A percentile compares a stretch with the other conserved stretches of the same genome.
Evolutionary conservation across 140 eudicot genomes (phyloP).

Genomic region (Oenanthe javanica): DNA sequence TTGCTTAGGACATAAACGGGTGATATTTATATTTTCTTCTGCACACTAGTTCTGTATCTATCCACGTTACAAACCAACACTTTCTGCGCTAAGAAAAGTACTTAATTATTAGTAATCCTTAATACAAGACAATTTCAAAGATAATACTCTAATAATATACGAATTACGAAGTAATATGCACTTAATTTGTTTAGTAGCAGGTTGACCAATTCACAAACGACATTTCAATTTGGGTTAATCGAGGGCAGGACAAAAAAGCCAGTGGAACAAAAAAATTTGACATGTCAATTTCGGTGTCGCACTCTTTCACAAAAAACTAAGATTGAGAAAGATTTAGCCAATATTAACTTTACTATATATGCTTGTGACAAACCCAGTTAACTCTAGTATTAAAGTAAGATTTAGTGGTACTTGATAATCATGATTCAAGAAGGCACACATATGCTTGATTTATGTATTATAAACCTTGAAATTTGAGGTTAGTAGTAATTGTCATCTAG

Average conservation of each 20-base stretch:
- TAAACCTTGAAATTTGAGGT: neutral
- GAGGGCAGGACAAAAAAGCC: neutral
- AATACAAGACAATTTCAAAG: neutral
- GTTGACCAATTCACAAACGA: neutral
- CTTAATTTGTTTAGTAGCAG: neutral
- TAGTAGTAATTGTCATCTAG: neutral
- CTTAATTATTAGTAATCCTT: neutral
- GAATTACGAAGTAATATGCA: neutral
- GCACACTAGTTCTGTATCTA: neutral
- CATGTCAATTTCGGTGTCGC: neutral
- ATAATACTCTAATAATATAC: neutral
- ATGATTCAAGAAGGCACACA: too few species aligned
- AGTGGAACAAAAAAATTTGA: neutral
- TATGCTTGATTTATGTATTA: too few species aligned
- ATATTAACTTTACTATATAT: neutral
- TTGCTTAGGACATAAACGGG: neutral
- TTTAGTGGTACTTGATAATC: neutral
- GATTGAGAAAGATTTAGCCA: neutral
- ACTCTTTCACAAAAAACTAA: neutral
- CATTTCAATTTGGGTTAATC: neutral
- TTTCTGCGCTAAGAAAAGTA: neutral
- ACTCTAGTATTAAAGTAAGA: neutral
- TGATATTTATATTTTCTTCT: neutral
- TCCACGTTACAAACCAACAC: neutral
- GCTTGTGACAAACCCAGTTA: neutral